These are phyloP conservation scores for Aspergillus avenaceus DNA, from an alignment of 495 filamentous ascomycete genomes.

Conservation along the genomic window DNA sequence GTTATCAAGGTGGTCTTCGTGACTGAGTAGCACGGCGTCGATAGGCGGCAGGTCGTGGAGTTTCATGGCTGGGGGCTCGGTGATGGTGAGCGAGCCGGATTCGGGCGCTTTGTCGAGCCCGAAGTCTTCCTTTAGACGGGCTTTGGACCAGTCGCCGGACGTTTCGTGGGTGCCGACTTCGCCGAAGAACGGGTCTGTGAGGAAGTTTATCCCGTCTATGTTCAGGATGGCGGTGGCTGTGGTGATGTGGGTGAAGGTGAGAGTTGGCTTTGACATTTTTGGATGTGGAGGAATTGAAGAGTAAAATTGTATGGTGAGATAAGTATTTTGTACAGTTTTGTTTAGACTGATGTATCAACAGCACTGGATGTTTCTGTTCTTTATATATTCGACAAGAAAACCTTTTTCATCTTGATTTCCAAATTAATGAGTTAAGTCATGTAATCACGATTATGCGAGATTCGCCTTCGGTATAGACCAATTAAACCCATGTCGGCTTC, in stretches of 20 bases:
- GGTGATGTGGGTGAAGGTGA: slow-evolving; percentile 33
- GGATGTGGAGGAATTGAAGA: neutral
- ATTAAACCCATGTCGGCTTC: too few species aligned
- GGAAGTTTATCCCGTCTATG: slow-evolving; percentile 34
- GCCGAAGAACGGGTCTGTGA: slow-evolving; percentile 47
- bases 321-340: too few species aligned
- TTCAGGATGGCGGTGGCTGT: slow-evolving; percentile 42
- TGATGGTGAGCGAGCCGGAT: neutral
- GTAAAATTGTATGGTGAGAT: too few species aligned
- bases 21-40: slow-evolving; percentile 48
- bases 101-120: neutral
- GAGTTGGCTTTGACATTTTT: neutral
- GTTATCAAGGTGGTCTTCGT: slow-evolving; percentile 53
- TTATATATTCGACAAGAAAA: too few species aligned
- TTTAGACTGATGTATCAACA: too few species aligned
- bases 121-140: neutral
- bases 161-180: slow-evolving; percentile 24
- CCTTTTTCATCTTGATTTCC: too few species aligned
- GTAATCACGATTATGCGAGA: too few species aligned
- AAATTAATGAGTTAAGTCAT: too few species aligned
- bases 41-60: slow-evolving; percentile 41
- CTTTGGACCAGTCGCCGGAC: neutral
- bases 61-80: slow-evolving; percentile 24
- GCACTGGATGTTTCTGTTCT: too few species aligned
- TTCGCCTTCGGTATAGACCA: too few species aligned